Evolutionary conservation across 176 grass and related monocot genomes (phyloP).

Genomic region (Otatea glauca): DNA sequence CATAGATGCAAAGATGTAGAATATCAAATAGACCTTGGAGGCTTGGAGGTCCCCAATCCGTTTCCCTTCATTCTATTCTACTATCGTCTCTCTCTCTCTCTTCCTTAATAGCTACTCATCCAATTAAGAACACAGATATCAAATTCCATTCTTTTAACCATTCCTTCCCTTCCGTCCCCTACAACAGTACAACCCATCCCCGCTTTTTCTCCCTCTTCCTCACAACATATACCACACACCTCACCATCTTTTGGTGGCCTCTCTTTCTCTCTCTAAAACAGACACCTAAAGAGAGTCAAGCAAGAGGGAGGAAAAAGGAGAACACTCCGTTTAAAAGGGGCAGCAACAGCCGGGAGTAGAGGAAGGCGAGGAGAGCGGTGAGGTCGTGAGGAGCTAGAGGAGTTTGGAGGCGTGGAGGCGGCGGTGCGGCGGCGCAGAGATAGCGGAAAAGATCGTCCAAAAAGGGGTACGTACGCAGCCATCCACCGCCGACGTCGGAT

Average conservation of each 20-base stretch:
- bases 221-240: constrained; percentile 54
- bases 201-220: constrained; percentile 44
- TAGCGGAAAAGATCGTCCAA: constrained; percentile 43
- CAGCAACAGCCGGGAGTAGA: constrained; percentile 28
- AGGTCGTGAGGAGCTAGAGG: background rate
- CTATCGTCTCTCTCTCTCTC: background rate
- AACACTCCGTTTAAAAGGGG: constrained; percentile 24
- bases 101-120: constrained; percentile 39
- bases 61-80: constrained; percentile 41
- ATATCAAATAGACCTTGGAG: constrained; percentile 20
- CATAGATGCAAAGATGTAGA: background rate
- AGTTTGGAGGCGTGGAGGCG: constrained; percentile 33
- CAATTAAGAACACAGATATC: constrained; percentile 53
- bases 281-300: constrained; percentile 13
- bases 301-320: constrained; percentile 19
- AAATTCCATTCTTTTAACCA: constrained; percentile 47
- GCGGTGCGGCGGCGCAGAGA: constrained; percentile 29
- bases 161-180: background rate
- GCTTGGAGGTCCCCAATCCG: constrained; percentile 18
- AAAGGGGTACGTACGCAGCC: constrained; percentile 51
- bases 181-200: constrained; percentile 24
- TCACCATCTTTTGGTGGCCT: constrained; percentile 65
- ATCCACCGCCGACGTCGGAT: constrained; percentile 49
- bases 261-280: constrained; percentile 37
- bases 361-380: constrained; percentile 27